These are phyloP conservation scores for Bolboschoenoplectus hybrid DNA, from an alignment of 202 grass and related monocot genomes.

Conservation along the genomic window DNA sequence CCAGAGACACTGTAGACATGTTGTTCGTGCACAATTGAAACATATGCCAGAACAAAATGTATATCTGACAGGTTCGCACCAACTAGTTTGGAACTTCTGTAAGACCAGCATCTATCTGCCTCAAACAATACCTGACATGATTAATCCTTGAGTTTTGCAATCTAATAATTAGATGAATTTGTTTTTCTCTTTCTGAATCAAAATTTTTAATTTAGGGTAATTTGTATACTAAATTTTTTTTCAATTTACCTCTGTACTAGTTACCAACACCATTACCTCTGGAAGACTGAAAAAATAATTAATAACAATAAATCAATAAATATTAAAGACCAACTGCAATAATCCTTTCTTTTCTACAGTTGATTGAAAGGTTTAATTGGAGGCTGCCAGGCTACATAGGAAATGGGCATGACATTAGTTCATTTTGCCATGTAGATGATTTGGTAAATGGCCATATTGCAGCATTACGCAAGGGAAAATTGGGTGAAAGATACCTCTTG, in stretches of 20 bases:
- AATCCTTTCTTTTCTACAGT: constrained; percentile 48
- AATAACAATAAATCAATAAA: background rate
- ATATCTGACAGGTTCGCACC: background rate
- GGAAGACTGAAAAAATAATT: background rate
- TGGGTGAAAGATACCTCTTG: constrained; percentile 88
- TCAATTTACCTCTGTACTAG: background rate
- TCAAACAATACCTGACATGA: background rate
- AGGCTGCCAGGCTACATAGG: constrained; percentile 91
- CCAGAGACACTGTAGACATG: background rate
- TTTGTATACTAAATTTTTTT: background rate
- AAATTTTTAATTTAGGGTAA: background rate
- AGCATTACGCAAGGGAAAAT: constrained; percentile 73
- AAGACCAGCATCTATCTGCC: background rate
- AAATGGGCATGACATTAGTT: constrained; percentile 68
- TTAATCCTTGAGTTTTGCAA: background rate
- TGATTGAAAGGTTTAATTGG: constrained; percentile 93
- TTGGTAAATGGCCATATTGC: constrained; percentile 83
- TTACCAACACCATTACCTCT: background rate
- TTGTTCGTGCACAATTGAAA: constrained; percentile 1
- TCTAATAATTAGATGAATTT: background rate
- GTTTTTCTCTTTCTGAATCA: background rate
- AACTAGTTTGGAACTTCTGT: background rate
- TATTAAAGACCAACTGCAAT: background rate
- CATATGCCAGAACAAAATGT: background rate
- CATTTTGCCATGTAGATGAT: constrained; percentile 85